Evolutionary conservation across 805 yeast genomes (phyloP).

Genomic region (Nakazawaea wyomingensis): DNA sequence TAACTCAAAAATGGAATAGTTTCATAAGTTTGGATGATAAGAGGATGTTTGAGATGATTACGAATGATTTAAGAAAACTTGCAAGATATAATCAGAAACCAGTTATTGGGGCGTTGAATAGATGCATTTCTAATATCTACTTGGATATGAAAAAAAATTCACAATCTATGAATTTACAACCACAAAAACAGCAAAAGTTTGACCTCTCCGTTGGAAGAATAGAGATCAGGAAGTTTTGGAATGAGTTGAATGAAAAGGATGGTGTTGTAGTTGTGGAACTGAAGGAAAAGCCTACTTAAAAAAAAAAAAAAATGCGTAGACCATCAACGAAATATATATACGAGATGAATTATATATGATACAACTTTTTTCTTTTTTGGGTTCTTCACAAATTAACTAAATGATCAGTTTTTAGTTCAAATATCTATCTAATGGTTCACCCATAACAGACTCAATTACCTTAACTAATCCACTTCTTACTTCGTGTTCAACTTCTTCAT

Average conservation of each 20-base stretch:
- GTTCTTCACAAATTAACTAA: no score
- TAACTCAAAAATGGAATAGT: slow-evolving; percentile 18
- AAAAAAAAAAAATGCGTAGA: no score
- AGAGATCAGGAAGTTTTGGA: slow-evolving; percentile 1
- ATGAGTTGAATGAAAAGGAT: slow-evolving; percentile 5
- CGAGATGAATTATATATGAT: background rate
- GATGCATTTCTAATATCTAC: slow-evolving; percentile 1
- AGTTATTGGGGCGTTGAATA: slow-evolving; percentile 17
- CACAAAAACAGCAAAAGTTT: slow-evolving; percentile 2
- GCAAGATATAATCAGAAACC: slow-evolving; percentile 23
- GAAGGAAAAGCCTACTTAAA: no score
- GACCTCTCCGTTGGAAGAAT: background rate
- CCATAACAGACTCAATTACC: slow-evolving; percentile 86
- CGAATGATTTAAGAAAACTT: slow-evolving; percentile 25
- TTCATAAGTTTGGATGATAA: slow-evolving; percentile 21
- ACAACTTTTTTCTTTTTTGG: no score
- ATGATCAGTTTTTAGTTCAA: no score
- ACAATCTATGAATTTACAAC: background rate
- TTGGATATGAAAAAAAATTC: background rate
- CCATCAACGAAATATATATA: no score
- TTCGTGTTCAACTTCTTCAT: slow-evolving; percentile 86
- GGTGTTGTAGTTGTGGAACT: no score
- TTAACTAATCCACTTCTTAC: slow-evolving; percentile 87
- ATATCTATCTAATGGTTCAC: slow-evolving; percentile 89
- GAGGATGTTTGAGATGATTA: slow-evolving; percentile 23